These are phyloP conservation scores for Fraxinus quadrangulata DNA, from an alignment of 257 asterid species.

Conservation along the genomic window DNA sequence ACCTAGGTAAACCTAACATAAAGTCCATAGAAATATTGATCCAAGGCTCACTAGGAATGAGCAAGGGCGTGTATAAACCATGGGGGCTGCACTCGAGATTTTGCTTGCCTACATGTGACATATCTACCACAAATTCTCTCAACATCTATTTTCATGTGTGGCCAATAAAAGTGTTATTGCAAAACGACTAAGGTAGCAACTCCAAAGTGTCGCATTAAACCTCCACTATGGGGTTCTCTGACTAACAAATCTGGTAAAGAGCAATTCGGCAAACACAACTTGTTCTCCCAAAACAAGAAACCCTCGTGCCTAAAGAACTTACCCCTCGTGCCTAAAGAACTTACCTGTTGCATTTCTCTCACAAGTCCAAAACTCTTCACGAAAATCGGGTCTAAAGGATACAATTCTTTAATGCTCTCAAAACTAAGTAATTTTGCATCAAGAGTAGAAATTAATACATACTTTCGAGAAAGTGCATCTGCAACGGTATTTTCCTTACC, in stretches of 20 bases:
- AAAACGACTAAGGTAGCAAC: no score
- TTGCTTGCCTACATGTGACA: background rate
- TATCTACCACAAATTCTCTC: background rate
- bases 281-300: no score
- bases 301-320: background rate
- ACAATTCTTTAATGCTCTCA: background rate
- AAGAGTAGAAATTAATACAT: no score
- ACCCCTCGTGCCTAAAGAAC: background rate
- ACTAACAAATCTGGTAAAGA: no score
- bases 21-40: slow-evolving; percentile 7
- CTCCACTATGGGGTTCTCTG: background rate
- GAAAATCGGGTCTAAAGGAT: background rate
- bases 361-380: background rate
- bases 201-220: no score
- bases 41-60: background rate
- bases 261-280: background rate
- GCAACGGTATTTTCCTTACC: no score
- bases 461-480: no score
- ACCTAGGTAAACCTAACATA: slow-evolving; percentile 5
- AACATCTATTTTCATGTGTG: background rate
- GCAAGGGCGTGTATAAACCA: background rate
- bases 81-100: background rate
- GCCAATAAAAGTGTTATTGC: background rate
- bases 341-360: background rate
- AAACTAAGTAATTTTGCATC: no score